A percentile compares a stretch with the other conserved stretches of the same genome.
Evolutionary conservation across 768 basidiomycete genomes (phyloP).

Genomic region (Agaricus blazei): DNA sequence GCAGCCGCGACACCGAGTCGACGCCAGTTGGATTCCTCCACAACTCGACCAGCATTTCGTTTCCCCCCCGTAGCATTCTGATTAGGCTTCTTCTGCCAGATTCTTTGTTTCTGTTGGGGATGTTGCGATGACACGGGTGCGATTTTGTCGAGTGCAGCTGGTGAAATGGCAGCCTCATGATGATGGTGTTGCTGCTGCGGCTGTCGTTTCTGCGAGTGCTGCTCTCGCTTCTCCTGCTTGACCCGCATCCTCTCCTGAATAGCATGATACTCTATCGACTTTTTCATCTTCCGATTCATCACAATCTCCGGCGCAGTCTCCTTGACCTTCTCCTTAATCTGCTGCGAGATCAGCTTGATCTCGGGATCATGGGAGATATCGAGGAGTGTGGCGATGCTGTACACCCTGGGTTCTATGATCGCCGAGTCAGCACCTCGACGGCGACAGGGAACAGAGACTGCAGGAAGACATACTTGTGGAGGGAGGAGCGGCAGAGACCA

Average conservation of each 20-base stretch:
- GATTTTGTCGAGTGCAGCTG: neutral
- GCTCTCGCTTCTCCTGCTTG: neutral
- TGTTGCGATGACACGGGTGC: neutral
- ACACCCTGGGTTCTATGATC: neutral
- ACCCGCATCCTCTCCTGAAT: conserved; percentile 8
- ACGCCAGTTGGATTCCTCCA: conserved; percentile 5
- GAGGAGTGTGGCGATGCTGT: conserved; percentile 6
- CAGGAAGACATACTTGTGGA: neutral
- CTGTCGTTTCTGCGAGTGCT: neutral
- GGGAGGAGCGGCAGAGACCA: neutral
- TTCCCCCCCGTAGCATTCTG: neutral
- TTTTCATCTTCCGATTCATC: conserved; percentile 27
- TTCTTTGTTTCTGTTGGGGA: neutral
- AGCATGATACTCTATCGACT: conserved; percentile 20
- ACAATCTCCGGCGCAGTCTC: conserved; percentile 21
- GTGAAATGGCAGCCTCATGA: neutral
- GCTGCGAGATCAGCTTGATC: neutral
- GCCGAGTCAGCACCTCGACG: neutral
- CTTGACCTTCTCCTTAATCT: conserved; percentile 6
- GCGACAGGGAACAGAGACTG: neutral
- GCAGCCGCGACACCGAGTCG: conserved; percentile 1
- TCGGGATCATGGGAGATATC: conserved; percentile 6
- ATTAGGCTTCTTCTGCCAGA: neutral
- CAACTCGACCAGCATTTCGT: neutral
- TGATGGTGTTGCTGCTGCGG: no score